These are phyloP conservation scores for Scytalidium sp. DNA, from an alignment of 2,329 filamentous ascomycete genomes.

Conservation along the genomic window DNA sequence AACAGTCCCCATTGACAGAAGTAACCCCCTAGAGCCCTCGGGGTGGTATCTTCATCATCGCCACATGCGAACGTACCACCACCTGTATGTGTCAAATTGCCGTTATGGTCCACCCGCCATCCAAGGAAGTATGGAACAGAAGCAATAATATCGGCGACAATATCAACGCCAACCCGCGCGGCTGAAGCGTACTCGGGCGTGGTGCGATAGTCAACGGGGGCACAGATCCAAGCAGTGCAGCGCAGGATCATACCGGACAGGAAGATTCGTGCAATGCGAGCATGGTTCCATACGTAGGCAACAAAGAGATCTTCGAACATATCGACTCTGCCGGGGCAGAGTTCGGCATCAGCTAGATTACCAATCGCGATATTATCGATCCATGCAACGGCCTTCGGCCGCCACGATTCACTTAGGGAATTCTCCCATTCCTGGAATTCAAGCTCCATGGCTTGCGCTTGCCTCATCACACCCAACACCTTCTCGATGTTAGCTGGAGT, in stretches of 20 bases:
- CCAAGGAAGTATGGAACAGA: slow-evolving; percentile 61
- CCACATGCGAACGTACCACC: slow-evolving; percentile 47
- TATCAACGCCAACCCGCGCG: slow-evolving; percentile 46
- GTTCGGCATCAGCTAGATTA: slow-evolving; percentile 51
- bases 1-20: slow-evolving; percentile 59
- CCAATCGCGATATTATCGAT: slow-evolving; percentile 49
- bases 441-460: slow-evolving; percentile 49
- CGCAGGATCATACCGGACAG: slow-evolving; percentile 54
- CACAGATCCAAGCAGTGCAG: slow-evolving; percentile 58
- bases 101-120: slow-evolving; percentile 47
- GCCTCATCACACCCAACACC: slow-evolving; percentile 49
- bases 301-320: slow-evolving; percentile 58
- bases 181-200: slow-evolving; percentile 59
- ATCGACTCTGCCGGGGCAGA: slow-evolving; percentile 59
- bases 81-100: slow-evolving; percentile 24
- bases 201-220: slow-evolving; percentile 59
- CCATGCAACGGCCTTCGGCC: slow-evolving; percentile 53
- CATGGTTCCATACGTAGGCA: slow-evolving; percentile 55
- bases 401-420: slow-evolving; percentile 47
- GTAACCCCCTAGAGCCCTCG: slow-evolving; percentile 55
- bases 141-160: slow-evolving; percentile 57
- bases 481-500: slow-evolving; percentile 48
- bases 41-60: slow-evolving; percentile 37
- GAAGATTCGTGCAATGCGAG: slow-evolving; percentile 50
- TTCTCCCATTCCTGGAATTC: slow-evolving; percentile 50